phyloP scores from a whole-genome alignment of 768 basidiomycete species.

The Gautieria morchelliformis region DNA sequence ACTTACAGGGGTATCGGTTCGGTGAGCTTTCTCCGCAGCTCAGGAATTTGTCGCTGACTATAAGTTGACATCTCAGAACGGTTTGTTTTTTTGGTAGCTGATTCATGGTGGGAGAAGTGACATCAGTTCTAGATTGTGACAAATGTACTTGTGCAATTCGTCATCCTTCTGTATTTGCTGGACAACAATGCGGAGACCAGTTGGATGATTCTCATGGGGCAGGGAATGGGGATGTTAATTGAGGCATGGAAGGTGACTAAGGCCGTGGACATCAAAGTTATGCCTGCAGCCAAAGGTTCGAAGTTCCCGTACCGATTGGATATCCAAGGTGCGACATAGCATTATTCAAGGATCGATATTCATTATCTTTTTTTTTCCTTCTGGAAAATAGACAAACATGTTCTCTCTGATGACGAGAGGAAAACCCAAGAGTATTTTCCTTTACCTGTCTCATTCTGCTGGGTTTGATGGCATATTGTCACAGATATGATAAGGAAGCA shows the following conservation, averaged over 20 bases:
- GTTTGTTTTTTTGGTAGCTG: constrained; percentile 26
- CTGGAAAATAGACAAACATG: constrained; percentile 73
- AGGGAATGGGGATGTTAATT: constrained; percentile 37
- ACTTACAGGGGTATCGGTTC: constrained; percentile 88
- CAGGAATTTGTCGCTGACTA: neutral
- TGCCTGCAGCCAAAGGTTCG: constrained; percentile 52
- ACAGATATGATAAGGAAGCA: constrained; percentile 81
- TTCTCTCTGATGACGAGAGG: constrained; percentile 93
- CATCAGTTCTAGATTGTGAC: constrained; percentile 52
- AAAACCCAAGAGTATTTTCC: constrained; percentile 87
- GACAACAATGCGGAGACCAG: constrained; percentile 94
- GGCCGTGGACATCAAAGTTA: constrained; percentile 78
- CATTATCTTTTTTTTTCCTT: constrained; percentile 3
- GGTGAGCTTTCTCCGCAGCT: constrained; percentile 35
- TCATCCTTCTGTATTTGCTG: constrained; percentile 87
- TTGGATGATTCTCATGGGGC: constrained; percentile 94
- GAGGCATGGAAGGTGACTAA: constrained; percentile 54
- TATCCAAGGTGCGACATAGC: constrained; percentile 55
- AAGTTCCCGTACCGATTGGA: constrained; percentile 69
- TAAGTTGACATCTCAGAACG: constrained; percentile 30
- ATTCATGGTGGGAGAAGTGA: neutral
- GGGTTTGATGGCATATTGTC: neutral
- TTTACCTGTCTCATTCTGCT: neutral
- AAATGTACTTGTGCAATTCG: constrained; percentile 87
- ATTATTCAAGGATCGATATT: constrained; percentile 10